These are phyloP conservation scores for Pseudogymnoascus sp. DNA, from an alignment of 2,329 filamentous ascomycete genomes.

Conservation along the genomic window DNA sequence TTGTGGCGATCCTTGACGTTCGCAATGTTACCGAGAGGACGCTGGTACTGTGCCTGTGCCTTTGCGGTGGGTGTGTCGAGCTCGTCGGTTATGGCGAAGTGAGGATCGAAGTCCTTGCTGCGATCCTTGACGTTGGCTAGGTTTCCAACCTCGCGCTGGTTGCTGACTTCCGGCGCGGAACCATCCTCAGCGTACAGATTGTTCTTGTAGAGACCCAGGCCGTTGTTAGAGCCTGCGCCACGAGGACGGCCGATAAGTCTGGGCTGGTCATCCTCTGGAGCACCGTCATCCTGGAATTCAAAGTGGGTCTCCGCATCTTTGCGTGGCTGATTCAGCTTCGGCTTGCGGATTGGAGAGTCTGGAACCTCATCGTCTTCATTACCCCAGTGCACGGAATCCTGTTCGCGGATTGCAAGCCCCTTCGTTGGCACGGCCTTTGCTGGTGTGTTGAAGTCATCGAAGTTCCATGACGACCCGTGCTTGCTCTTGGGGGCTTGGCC, in stretches of 20 bases:
- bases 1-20: constrained; percentile 63
- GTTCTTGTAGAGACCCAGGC: constrained; percentile 68
- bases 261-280: constrained; percentile 41
- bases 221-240: constrained; percentile 56
- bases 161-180: constrained; percentile 16
- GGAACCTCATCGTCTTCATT: constrained; percentile 56
- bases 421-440: constrained; percentile 59
- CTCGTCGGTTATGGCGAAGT: constrained; percentile 69
- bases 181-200: constrained; percentile 58
- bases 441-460: constrained; percentile 80
- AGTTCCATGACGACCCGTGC: constrained; percentile 72
- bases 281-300: constrained; percentile 67
- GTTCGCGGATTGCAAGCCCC: constrained; percentile 40
- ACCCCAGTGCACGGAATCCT: constrained; percentile 73
- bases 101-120: constrained; percentile 65
- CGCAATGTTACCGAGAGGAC: constrained; percentile 40
- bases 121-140: constrained; percentile 68
- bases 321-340: constrained; percentile 58
- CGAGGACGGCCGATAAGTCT: constrained; percentile 39
- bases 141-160: constrained; percentile 46
- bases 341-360: constrained; percentile 50
- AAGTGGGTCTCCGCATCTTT: constrained; percentile 79
- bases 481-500: constrained; percentile 38
- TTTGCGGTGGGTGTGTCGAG: constrained; percentile 40
- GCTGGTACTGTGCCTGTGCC: constrained; percentile 15